These are phyloP conservation scores for Sesbania bispinosa DNA, from an alignment of 306 rosid species.

Conservation along the genomic window DNA sequence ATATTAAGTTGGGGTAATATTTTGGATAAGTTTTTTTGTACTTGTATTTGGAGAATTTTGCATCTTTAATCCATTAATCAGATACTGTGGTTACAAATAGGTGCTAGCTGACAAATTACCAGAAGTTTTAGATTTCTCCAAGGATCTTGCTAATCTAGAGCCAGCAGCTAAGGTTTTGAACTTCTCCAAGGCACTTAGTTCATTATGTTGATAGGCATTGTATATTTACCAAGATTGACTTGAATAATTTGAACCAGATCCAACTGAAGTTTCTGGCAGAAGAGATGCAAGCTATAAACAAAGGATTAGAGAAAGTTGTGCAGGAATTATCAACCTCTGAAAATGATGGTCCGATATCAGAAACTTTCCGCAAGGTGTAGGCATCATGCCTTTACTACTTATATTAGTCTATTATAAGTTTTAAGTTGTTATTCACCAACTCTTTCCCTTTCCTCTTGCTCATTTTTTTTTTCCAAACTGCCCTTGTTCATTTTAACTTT, in stretches of 20 bases:
- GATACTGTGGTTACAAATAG: slow-evolving; percentile 38
- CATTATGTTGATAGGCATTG: neutral
- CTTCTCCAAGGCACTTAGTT: slow-evolving; percentile 42
- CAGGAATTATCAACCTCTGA: slow-evolving; percentile 78
- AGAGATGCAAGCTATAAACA: slow-evolving; percentile 94
- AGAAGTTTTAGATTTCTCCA: slow-evolving; percentile 79
- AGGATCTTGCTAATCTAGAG: slow-evolving; percentile 76
- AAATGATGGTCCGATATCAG: slow-evolving; percentile 80
- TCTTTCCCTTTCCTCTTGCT: neutral
- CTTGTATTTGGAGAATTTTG: slow-evolving; percentile 14
- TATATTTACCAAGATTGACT: slow-evolving; percentile 19
- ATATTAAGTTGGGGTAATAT: neutral
- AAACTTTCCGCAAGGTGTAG: slow-evolving; percentile 62
- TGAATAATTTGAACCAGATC: slow-evolving; percentile 46
- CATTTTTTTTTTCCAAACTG: neutral
- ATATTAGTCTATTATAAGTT: neutral
- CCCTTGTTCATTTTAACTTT: neutral
- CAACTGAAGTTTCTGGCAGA: slow-evolving; percentile 85
- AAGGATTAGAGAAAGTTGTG: slow-evolving; percentile 84
- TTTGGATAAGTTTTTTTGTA: slow-evolving; percentile 14
- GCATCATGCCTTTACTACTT: slow-evolving; percentile 7
- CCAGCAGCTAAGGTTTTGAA: slow-evolving; percentile 81
- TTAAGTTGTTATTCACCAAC: neutral
- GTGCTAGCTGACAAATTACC: slow-evolving; percentile 74
- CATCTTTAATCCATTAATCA: slow-evolving; percentile 14